Percentiles rank a stretch among this genome's conserved stretches.
Conservation (phyloP, 2,329 filamentous ascomycete genomes). For the Zasmidium cellare region DNA sequence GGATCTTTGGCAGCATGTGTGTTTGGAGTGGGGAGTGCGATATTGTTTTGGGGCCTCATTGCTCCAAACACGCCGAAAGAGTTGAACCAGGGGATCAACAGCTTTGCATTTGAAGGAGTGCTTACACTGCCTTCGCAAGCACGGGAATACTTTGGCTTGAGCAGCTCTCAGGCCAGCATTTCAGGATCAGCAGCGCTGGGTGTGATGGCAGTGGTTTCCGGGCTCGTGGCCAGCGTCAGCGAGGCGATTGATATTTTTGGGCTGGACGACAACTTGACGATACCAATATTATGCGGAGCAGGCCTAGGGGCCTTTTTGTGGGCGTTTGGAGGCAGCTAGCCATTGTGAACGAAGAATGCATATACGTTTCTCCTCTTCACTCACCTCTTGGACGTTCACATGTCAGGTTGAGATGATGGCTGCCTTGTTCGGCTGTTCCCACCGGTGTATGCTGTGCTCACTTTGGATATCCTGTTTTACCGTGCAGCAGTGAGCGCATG, state of each 20-base stretch:
- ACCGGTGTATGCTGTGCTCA: too few species aligned
- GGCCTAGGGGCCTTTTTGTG: slow-evolving; percentile 92
- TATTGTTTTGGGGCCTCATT: slow-evolving; percentile 84
- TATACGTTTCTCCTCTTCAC: background rate
- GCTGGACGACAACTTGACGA: slow-evolving; percentile 97
- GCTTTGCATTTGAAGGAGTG: slow-evolving; percentile 78
- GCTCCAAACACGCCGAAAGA: slow-evolving; percentile 54
- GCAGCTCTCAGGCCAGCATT: slow-evolving; percentile 60
- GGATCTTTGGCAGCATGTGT: slow-evolving; percentile 82
- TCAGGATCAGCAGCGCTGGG: slow-evolving; percentile 72
- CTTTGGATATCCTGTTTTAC: too few species aligned
- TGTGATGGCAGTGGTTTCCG: slow-evolving; percentile 81
- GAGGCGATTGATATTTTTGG: slow-evolving; percentile 90
- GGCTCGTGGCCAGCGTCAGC: slow-evolving; percentile 83
- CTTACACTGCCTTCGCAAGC: slow-evolving; percentile 67
- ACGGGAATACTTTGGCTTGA: slow-evolving; percentile 62
- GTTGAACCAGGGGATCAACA: slow-evolving; percentile 48
- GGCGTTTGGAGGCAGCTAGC: slow-evolving; percentile 59
- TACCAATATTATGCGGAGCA: slow-evolving; percentile 84
- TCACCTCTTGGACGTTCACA: background rate
- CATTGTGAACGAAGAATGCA: background rate
- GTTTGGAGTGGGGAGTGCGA: slow-evolving; percentile 79
- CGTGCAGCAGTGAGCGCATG: too few species aligned
- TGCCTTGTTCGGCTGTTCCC: too few species aligned
- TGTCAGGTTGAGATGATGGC: background rate